Conservation (phyloP, 139 green algal genomes). For the Deuterostichococcus epilithicus region DNA sequence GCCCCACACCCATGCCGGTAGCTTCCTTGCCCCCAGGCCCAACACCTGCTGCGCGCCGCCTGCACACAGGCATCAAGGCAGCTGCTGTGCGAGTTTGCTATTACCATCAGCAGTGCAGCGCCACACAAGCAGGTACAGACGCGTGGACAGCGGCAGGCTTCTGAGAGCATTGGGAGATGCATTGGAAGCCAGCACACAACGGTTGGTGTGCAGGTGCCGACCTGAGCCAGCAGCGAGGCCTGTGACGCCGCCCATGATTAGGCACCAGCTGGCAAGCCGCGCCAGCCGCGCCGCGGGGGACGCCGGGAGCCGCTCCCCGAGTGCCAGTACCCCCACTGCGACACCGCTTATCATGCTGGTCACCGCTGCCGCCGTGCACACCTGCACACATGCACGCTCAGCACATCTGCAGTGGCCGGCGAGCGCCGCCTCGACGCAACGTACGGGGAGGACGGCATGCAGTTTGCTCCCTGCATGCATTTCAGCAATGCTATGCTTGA, state of each 20-base stretch:
- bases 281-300: slow-evolving; percentile 14
- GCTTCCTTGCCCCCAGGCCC: neutral
- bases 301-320: slow-evolving; percentile 64
- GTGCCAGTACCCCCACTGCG: slow-evolving; percentile 60
- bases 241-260: slow-evolving; percentile 48
- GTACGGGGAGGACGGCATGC: no score
- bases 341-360: slow-evolving; percentile 71
- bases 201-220: neutral
- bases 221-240: slow-evolving; percentile 38
- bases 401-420: no score
- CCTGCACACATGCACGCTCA: neutral
- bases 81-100: no score
- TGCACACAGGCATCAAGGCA: no score
- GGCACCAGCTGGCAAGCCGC: slow-evolving; percentile 50
- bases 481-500: no score
- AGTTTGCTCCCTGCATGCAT: no score
- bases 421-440: no score
- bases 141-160: no score
- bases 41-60: neutral
- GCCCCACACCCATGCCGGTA: neutral
- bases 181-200: no score
- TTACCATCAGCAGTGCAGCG: no score
- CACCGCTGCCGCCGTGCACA: slow-evolving; percentile 80
- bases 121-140: no score
- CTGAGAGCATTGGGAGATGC: no score